Conservation (phyloP, 1,284 basidiomycete genomes). For the Ceratobasidium sp. region DNA sequence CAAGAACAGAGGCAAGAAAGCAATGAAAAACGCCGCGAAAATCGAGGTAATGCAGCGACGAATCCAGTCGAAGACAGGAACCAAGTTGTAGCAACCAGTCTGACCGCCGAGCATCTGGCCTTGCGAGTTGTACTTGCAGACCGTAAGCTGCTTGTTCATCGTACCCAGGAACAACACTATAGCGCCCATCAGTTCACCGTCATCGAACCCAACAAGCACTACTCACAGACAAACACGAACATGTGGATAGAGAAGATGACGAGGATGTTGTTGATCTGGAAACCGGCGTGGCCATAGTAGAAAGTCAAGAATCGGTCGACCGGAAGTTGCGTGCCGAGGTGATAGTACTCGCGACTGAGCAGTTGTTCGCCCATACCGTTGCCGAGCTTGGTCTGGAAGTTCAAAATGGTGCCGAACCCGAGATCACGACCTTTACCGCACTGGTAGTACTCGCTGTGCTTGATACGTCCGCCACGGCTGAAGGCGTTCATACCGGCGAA, state of each 20-base stretch:
- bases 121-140: constrained; percentile 73
- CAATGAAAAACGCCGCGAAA: constrained; percentile 95
- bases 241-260: constrained; percentile 94
- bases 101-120: constrained; percentile 58
- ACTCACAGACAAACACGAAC: constrained; percentile 84
- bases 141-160: constrained; percentile 75
- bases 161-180: constrained; percentile 92
- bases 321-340: constrained; percentile 96
- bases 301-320: constrained; percentile 99
- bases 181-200: constrained; percentile 41
- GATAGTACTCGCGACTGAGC: constrained; percentile 99
- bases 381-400: constrained; percentile 99
- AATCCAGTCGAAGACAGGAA: constrained; percentile 90
- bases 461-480: constrained; percentile 95
- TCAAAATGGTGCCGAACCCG: constrained; percentile 97
- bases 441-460: constrained; percentile 99
- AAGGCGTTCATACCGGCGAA: constrained; percentile 99
- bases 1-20: constrained; percentile 90
- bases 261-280: constrained; percentile 99
- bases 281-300: constrained; percentile 99
- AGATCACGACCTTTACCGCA: constrained; percentile 99
- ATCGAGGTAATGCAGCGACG: constrained; percentile 92
- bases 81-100: constrained; percentile 87
- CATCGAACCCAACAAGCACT: constrained; percentile 21
- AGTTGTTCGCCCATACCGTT: constrained; percentile 99